A percentile compares a stretch with the other conserved stretches of the same genome.
phyloP scores from a whole-genome alignment of 1,139 yeast species.

The Diutina siamensis region DNA sequence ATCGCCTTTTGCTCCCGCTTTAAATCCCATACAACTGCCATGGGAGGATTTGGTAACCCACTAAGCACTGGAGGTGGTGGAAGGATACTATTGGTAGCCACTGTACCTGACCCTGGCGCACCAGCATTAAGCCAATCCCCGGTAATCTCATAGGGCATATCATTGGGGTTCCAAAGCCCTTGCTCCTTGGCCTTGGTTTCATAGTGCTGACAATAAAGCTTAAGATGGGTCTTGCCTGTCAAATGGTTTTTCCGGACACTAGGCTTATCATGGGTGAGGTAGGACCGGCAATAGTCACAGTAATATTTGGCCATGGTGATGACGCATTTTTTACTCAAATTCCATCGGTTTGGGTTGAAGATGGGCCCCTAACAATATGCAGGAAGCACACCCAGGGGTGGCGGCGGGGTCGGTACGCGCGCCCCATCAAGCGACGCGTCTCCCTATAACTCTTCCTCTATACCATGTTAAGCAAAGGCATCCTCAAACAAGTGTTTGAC shows the following conservation, averaged over 20 bases:
- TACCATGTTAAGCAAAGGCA: neutral
- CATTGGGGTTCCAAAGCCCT: conserved; percentile 33
- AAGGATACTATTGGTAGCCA: neutral
- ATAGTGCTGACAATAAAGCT: conserved; percentile 67
- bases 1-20: conserved; percentile 1
- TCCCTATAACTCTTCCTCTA: neutral
- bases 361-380: too few relatives aligned
- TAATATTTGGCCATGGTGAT: conserved; percentile 45
- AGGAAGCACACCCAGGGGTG: too few relatives aligned
- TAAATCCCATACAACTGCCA: neutral
- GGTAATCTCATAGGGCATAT: conserved; percentile 23
- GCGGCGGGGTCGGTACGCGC: too few relatives aligned
- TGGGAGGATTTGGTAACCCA: conserved; percentile 4
- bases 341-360: too few relatives aligned
- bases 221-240: conserved; percentile 69
- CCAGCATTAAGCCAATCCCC: neutral
- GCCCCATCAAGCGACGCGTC: too few relatives aligned
- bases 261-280: conserved; percentile 78
- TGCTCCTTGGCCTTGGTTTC: conserved; percentile 41
- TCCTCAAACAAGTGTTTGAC: neutral
- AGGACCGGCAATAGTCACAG: conserved; percentile 82
- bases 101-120: neutral
- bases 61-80: neutral
- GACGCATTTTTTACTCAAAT: too few relatives aligned
- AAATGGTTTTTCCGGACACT: conserved; percentile 81